Conservation (phyloP, 305 asterid genomes). For the Andrographis paniculata region DNA sequence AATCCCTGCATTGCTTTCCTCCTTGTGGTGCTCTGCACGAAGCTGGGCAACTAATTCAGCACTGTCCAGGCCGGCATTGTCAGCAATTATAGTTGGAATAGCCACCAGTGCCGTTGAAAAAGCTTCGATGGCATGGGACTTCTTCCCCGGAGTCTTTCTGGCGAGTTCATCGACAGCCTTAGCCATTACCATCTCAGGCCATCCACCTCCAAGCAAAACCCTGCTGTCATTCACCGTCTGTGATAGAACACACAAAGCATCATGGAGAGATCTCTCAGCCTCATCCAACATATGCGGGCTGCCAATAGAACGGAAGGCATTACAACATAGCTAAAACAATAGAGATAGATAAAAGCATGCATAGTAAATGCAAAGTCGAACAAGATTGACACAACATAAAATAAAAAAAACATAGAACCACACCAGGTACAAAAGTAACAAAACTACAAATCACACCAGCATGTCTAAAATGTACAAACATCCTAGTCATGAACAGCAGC, state of each 20-base stretch:
- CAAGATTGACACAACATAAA: no score
- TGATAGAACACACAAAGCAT: constrained; percentile 70
- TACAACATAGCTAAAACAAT: neutral
- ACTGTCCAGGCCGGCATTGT: constrained; percentile 68
- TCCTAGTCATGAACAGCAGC: no score
- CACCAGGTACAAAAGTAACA: no score
- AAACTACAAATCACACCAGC: no score
- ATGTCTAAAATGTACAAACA: no score
- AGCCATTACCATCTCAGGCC: constrained; percentile 88
- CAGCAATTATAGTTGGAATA: constrained; percentile 65
- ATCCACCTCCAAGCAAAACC: constrained; percentile 65
- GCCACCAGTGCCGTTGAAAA: constrained; percentile 56
- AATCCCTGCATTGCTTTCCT: constrained; percentile 46
- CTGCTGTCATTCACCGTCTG: constrained; percentile 70
- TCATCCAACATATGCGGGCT: constrained; percentile 72
- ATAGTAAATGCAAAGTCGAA: no score
- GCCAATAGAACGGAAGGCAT: constrained; percentile 17
- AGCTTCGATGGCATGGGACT: constrained; percentile 70
- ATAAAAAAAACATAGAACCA: no score
- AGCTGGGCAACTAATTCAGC: constrained; percentile 63
- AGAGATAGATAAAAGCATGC: neutral
- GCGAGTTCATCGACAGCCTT: constrained; percentile 71
- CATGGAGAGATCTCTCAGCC: constrained; percentile 69
- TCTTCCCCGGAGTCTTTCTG: constrained; percentile 61
- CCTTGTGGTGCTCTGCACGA: constrained; percentile 67